Percentiles rank a stretch among this genome's conserved stretches.
phyloP scores from a whole-genome alignment of 164 flowering plant species.

The Kingdonia uniflora region DNA sequence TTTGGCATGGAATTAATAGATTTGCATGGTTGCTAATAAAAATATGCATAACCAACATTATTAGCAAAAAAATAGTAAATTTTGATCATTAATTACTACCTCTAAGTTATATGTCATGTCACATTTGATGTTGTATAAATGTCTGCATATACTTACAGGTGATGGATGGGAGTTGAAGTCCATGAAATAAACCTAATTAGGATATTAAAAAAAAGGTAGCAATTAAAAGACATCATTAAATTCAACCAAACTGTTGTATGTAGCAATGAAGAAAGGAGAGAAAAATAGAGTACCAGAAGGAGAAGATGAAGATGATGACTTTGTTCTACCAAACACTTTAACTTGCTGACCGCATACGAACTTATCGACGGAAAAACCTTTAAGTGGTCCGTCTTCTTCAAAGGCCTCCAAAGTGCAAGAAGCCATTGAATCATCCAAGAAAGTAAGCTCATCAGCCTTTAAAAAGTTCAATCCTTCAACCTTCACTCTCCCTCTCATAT shows the following conservation, averaged over 20 bases:
- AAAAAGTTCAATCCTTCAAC: conserved; percentile 40
- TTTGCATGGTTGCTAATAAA: too few species aligned
- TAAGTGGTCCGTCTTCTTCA: conserved; percentile 46
- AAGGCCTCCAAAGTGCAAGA: conserved; percentile 53
- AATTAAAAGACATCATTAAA: too few species aligned
- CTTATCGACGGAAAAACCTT: conserved; percentile 59
- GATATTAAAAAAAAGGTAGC: background rate
- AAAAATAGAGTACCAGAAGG: background rate
- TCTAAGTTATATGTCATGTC: too few species aligned
- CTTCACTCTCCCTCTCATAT: conserved; percentile 43
- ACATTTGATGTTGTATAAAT: too few species aligned
- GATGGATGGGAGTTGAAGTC: conserved; percentile 2
- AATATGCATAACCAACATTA: too few species aligned
- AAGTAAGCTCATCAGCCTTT: conserved; percentile 58
- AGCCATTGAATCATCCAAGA: conserved; percentile 59
- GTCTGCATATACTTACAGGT: background rate
- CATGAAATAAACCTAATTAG: background rate
- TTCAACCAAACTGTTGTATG: background rate
- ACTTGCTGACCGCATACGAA: conserved; percentile 58
- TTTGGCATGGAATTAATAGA: too few species aligned
- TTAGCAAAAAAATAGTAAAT: too few species aligned
- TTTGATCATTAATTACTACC: too few species aligned
- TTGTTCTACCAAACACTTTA: conserved; percentile 67
- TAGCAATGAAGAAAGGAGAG: background rate
- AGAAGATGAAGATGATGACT: conserved; percentile 2